Percentiles rank a stretch among this genome's conserved stretches.
phyloP scores from a whole-genome alignment of 768 basidiomycete species.

The Xerocomus brunneocitrinus region DNA sequence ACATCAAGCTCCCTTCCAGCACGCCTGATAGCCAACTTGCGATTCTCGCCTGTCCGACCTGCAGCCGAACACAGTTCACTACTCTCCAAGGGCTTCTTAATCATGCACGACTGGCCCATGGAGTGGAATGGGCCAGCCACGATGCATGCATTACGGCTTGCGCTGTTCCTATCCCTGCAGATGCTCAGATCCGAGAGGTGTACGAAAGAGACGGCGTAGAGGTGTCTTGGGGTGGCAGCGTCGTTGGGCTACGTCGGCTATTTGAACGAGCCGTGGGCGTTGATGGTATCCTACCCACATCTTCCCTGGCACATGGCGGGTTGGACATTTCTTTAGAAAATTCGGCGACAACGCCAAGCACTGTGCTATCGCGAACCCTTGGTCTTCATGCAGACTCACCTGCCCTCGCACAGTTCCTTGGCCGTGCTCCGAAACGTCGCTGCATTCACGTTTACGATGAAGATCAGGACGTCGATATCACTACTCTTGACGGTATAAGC shows the following conservation, averaged over 20 bases:
- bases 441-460: constrained; percentile 36
- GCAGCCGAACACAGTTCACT: constrained; percentile 44
- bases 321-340: constrained; percentile 5
- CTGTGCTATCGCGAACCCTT: constrained; percentile 43
- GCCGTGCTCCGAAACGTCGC: constrained; percentile 39
- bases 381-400: constrained; percentile 50
- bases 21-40: constrained; percentile 28
- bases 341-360: constrained; percentile 23
- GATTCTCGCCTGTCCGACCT: constrained; percentile 40
- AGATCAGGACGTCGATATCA: constrained; percentile 33
- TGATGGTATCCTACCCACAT: constrained; percentile 18
- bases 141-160: constrained; percentile 48
- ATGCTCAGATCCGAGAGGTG: constrained; percentile 32
- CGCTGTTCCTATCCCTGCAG: constrained; percentile 33
- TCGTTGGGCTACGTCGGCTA: constrained; percentile 44
- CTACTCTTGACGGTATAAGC: constrained; percentile 8
- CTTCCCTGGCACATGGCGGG: neutral
- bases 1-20: constrained; percentile 33
- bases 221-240: constrained; percentile 28
- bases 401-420: constrained; percentile 48
- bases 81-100: constrained; percentile 50
- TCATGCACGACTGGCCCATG: constrained; percentile 47
- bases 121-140: constrained; percentile 45
- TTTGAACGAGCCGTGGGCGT: constrained; percentile 50
- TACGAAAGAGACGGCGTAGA: constrained; percentile 39